These are phyloP conservation scores for maize (Zea mays) DNA, from an alignment of 176 grass and related monocot genomes.

Conservation along the genomic window DNA sequence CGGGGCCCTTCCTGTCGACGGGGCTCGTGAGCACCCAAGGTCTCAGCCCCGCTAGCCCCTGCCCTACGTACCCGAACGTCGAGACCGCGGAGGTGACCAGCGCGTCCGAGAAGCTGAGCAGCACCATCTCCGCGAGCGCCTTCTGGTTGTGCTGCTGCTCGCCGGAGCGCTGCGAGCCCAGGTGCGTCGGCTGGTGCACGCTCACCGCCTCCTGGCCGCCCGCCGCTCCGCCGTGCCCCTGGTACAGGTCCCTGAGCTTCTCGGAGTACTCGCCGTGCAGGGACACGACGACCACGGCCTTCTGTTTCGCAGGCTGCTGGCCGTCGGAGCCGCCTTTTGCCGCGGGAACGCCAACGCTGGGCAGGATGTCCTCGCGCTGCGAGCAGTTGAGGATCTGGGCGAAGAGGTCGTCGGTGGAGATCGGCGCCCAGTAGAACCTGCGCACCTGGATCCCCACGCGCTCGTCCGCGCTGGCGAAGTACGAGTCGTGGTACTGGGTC, in stretches of 20 bases:
- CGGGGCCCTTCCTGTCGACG: slow-evolving; percentile 25
- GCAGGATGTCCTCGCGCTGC: slow-evolving; percentile 30
- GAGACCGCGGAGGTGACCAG: slow-evolving; percentile 53
- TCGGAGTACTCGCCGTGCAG: slow-evolving; percentile 61
- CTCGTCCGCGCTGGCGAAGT: slow-evolving; percentile 42
- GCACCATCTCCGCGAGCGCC: slow-evolving; percentile 65
- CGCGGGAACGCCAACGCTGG: background rate
- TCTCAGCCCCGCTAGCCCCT: slow-evolving; percentile 54
- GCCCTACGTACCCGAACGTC: slow-evolving; percentile 65
- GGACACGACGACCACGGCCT: slow-evolving; percentile 59
- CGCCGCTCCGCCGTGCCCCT: slow-evolving; percentile 23
- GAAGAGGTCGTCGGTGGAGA: slow-evolving; percentile 39
- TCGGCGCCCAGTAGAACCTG: slow-evolving; percentile 38
- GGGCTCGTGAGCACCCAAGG: slow-evolving; percentile 59
- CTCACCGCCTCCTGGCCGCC: slow-evolving; percentile 20
- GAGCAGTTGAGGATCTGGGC: slow-evolving; percentile 47
- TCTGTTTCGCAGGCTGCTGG: background rate
- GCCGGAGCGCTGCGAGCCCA: slow-evolving; percentile 47
- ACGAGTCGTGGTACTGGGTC: slow-evolving; percentile 39
- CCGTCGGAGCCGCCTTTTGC: background rate
- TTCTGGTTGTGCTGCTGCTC: slow-evolving; percentile 62
- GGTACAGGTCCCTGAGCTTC: slow-evolving; percentile 52
- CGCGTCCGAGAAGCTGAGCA: slow-evolving; percentile 60
- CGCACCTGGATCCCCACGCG: slow-evolving; percentile 56
- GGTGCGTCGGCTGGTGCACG: slow-evolving; percentile 66